phyloP scores from a whole-genome alignment of 352 stramenopile genomes.

The Globisporangium cederbergense region DNA sequence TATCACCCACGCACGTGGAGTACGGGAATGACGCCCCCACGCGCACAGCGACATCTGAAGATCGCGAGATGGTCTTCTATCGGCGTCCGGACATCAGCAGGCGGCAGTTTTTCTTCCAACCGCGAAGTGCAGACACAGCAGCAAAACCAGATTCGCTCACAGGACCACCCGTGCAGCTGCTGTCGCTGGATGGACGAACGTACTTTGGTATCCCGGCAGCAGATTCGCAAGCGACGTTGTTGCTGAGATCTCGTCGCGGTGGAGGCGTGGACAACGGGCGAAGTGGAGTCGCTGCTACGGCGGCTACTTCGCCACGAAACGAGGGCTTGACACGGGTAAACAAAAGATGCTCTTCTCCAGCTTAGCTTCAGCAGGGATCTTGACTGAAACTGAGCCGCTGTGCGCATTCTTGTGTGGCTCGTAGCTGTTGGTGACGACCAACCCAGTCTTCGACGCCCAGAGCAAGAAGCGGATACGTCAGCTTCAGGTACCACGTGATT shows the following conservation, averaged over 20 bases:
- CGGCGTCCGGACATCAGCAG: conserved; percentile 41
- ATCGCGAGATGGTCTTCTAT: conserved; percentile 43
- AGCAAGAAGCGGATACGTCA: conserved; percentile 34
- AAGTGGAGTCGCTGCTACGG: not conserved
- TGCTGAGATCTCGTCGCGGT: not conserved
- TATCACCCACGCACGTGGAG: conserved; percentile 11
- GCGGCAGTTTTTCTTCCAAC: conserved; percentile 23
- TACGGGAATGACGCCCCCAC: not conserved
- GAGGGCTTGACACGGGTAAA: conserved; percentile 23
- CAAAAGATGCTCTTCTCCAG: not conserved
- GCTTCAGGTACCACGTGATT: conserved; percentile 25
- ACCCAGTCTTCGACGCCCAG: conserved; percentile 24
- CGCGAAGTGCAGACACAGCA: conserved; percentile 3
- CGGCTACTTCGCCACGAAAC: conserved; percentile 1
- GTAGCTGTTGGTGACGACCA: conserved; percentile 47
- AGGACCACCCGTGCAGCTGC: conserved; percentile 39
- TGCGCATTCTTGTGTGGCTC: not conserved
- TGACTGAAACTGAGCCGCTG: not conserved
- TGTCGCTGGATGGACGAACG: conserved; percentile 38
- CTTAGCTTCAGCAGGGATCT: not conserved
- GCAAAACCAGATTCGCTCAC: not conserved
- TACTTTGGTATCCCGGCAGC: conserved; percentile 36
- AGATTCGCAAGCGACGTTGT: not conserved
- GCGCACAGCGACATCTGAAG: not conserved
- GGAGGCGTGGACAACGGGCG: not conserved